Conservation (phyloP, 805 yeast species). For the Candida andamanensis region DNA sequence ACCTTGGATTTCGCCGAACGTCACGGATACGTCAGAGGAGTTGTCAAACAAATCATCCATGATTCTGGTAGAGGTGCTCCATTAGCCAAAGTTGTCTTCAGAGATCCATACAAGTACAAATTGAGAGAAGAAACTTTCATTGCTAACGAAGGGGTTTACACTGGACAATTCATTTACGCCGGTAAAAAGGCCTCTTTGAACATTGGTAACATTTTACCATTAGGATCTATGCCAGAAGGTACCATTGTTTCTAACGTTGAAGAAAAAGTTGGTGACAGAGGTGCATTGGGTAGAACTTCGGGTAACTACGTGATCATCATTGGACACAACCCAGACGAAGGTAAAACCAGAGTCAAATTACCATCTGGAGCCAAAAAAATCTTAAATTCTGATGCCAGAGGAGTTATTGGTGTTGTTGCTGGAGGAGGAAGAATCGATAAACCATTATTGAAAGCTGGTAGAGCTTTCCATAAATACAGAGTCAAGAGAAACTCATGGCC, state of each 20-base stretch:
- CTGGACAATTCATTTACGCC: slow-evolving; percentile 98
- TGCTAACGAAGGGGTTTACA: slow-evolving; percentile 99
- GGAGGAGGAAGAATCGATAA: slow-evolving; percentile 99
- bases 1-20: slow-evolving; percentile 98
- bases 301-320: slow-evolving; percentile 99
- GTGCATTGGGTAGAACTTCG: slow-evolving; percentile 99
- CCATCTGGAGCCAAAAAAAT: slow-evolving; percentile 99
- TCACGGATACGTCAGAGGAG: slow-evolving; percentile 99
- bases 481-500: slow-evolving; percentile 99
- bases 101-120: slow-evolving; percentile 99
- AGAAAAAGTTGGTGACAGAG: slow-evolving; percentile 99
- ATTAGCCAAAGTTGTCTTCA: slow-evolving; percentile 96
- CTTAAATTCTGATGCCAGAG: slow-evolving; percentile 93
- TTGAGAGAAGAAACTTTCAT: slow-evolving; percentile 97
- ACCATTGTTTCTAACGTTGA: slow-evolving; percentile 97
- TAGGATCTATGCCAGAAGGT: slow-evolving; percentile 98
- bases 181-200: slow-evolving; percentile 97
- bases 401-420: slow-evolving; percentile 99
- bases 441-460: slow-evolving; percentile 99
- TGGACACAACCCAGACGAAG: slow-evolving; percentile 99
- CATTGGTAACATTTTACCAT: slow-evolving; percentile 96
- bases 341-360: slow-evolving; percentile 98
- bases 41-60: slow-evolving; percentile 97
- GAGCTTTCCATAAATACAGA: slow-evolving; percentile 99
- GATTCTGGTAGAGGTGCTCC: slow-evolving; percentile 99